These are phyloP conservation scores for Heliosperma pusillum DNA, from an alignment of 148 eudicot genomes.

Conservation along the genomic window DNA sequence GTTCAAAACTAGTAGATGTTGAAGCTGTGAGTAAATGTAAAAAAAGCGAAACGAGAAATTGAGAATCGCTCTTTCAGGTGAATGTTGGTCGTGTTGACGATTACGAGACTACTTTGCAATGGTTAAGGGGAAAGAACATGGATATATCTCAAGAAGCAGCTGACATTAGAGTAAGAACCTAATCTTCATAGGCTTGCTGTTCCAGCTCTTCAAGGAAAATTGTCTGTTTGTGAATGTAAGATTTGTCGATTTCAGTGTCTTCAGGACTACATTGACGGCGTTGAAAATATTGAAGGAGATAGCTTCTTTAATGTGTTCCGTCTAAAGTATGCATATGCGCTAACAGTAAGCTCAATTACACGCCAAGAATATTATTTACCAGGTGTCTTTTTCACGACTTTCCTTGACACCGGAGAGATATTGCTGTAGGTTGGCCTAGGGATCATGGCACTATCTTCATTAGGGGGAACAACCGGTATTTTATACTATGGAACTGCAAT, in stretches of 20 bases:
- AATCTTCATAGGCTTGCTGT: neutral
- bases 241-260: neutral
- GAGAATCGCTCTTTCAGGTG: conserved; percentile 17
- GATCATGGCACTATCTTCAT: conserved; percentile 47
- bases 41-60: neutral
- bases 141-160: conserved; percentile 32
- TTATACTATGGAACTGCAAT: conserved; percentile 48
- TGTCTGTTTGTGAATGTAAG: neutral
- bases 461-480: conserved; percentile 51
- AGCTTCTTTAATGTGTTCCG: conserved; percentile 31
- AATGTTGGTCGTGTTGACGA: conserved; percentile 17
- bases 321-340: conserved; percentile 34
- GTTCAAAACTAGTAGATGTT: neutral
- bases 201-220: neutral
- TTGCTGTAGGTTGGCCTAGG: conserved; percentile 57
- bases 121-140: conserved; percentile 24
- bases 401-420: neutral
- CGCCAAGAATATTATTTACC: neutral
- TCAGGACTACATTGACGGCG: conserved; percentile 25
- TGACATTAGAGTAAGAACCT: conserved; percentile 23
- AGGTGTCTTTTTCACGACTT: neutral
- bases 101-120: conserved; percentile 12
- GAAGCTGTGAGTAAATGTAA: neutral
- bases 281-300: conserved; percentile 19
- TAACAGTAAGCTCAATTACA: conserved; percentile 27